Base-by-base conservation (phyloP, 768 basidiomycete species). In the Suillus subaureus region DNA sequence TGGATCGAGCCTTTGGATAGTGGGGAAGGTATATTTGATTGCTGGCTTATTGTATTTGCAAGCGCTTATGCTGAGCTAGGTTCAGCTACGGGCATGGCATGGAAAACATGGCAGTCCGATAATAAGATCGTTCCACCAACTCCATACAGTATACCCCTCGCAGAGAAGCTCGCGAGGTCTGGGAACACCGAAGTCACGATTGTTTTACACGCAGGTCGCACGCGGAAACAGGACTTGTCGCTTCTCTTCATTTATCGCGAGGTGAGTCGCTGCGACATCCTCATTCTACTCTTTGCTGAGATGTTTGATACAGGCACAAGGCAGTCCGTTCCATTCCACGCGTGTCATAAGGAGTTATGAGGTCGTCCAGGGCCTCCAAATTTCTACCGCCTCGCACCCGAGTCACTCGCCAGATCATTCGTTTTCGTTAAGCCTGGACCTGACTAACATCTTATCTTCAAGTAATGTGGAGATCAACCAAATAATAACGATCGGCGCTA, bases 201-300 rank as follows among this genome's bases (percentile, higher is more conserved):
- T 28, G 73, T 83, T 4, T 70, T 89, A 58, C 87, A 89, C 67
- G 86, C 86, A 5, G 80, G 84, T 60, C 70, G 73, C 0, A 64
- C 77, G 7, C 87, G 85, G 31, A 77, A 78, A 47, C 81, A 83
- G 43, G 83, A 87, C 55, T 78, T 94, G 13, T 81, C 79, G 62
- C 69, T 92, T 9, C 75, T 95, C 16, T 85, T 94, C 73, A 82
- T 87, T 0, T 93, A 87, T 77, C 84, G 89, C 69, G 84, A 88
- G 77, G 89, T 87, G 70, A 67, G 75, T 60, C 15, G 16, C 31
- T 28, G 26, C 11, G 16, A 55, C 21, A 35, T 40, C 28, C n/a
- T 28, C 33, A 15, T 28, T 61, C 21, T 23, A 28, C 40, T 33
- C 8, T 13, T 52, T 61, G 23, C 52, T 70, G 45, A 69, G 49